Conservation (phyloP, 371 early-diverging fungal genomes). For the Mortierella sp. region DNA sequence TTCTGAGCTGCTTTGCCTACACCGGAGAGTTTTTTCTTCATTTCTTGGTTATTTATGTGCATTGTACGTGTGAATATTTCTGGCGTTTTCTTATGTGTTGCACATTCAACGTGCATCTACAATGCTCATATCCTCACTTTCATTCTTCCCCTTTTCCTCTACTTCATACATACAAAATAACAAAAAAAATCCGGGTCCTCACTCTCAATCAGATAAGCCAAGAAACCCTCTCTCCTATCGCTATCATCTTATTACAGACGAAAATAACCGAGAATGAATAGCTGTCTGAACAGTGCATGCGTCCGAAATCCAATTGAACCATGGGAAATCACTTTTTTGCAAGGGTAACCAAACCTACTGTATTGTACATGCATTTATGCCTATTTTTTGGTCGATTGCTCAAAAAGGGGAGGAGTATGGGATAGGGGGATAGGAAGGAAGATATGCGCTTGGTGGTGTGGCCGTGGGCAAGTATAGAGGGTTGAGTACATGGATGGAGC, state of each 20-base stretch:
- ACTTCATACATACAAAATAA: background rate
- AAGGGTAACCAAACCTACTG: background rate
- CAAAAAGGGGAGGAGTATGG: background rate
- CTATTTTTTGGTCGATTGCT: background rate
- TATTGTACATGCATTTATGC: background rate
- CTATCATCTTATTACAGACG: background rate
- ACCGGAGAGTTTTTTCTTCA: conserved; percentile 8
- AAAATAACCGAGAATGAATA: background rate
- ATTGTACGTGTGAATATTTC: background rate
- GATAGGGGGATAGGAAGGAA: background rate
- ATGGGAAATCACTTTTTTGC: background rate
- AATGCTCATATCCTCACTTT: background rate
- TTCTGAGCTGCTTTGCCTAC: background rate
- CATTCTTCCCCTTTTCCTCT: background rate
- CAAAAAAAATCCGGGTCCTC: conserved; percentile 5
- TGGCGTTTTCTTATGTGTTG: background rate
- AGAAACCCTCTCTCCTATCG: background rate
- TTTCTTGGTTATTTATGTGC: background rate
- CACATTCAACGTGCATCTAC: background rate
- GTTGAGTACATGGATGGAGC: conserved; percentile 7
- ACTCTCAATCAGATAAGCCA: background rate
- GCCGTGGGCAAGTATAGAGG: conserved; percentile 3
- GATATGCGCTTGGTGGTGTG: background rate
- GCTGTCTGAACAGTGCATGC: background rate
- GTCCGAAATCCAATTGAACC: background rate